Conservation (phyloP, 805 yeast species). For the Lipomyces spencermartinsiae region DNA sequence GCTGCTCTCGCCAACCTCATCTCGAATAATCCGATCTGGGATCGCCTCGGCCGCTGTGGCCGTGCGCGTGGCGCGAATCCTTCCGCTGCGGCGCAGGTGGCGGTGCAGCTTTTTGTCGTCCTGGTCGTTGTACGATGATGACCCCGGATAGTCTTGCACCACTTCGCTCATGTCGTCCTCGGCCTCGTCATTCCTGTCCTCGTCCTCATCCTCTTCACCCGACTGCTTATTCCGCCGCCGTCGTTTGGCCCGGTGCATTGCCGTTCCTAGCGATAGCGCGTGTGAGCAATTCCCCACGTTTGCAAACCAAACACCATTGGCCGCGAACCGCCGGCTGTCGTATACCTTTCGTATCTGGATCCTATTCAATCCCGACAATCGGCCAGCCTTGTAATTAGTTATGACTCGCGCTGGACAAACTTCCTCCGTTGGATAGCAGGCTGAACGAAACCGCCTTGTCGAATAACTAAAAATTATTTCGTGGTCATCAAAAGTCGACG, state of each 20-base stretch:
- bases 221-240: background rate
- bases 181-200: background rate
- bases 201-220: background rate
- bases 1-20: no score
- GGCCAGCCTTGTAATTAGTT: background rate
- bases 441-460: no score
- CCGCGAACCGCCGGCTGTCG: no score
- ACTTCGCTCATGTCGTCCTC: background rate
- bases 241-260: slow-evolving; percentile 1
- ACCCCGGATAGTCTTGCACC: no score
- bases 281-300: background rate
- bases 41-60: background rate
- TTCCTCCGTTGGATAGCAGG: no score
- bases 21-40: no score
- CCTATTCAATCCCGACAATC: background rate
- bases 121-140: no score
- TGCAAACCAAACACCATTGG: background rate
- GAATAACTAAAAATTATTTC: no score
- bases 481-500: no score
- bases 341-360: background rate
- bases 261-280: background rate
- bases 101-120: no score
- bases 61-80: no score
- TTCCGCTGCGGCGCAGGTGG: no score
- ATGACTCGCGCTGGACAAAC: background rate